These are phyloP conservation scores for Aspergillus cejpii DNA, from an alignment of 2,329 filamentous ascomycete species.

Conservation along the genomic window DNA sequence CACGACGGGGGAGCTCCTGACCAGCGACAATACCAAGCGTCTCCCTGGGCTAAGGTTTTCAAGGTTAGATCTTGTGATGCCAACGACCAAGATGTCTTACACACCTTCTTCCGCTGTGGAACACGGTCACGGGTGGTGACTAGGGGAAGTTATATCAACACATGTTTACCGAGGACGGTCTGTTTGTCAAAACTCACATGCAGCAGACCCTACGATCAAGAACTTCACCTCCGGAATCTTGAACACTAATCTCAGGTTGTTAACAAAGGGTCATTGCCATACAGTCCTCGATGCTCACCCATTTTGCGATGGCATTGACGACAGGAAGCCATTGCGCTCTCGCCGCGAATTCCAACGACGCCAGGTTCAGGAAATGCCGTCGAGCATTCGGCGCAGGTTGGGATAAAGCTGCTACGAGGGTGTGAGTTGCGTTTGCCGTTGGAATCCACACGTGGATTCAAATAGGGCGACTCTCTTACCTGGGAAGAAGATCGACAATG, in stretches of 20 bases:
- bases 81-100: slow-evolving; percentile 4
- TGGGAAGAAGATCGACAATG: slow-evolving; percentile 67
- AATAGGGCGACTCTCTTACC: slow-evolving; percentile 40
- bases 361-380: slow-evolving; percentile 56
- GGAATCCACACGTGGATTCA: background rate
- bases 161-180: background rate
- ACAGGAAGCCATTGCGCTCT: slow-evolving; percentile 67
- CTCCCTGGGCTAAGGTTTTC: slow-evolving; percentile 39
- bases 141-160: slow-evolving; percentile 4
- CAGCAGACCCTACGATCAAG: slow-evolving; percentile 58
- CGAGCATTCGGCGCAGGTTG: slow-evolving; percentile 71
- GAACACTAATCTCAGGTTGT: slow-evolving; percentile 46
- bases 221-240: slow-evolving; percentile 73
- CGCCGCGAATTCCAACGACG: slow-evolving; percentile 65
- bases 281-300: slow-evolving; percentile 41
- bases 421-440: slow-evolving; percentile 1
- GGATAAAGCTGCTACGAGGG: slow-evolving; percentile 61
- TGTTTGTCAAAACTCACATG: slow-evolving; percentile 31
- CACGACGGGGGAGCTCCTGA: slow-evolving; percentile 48
- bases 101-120: slow-evolving; percentile 36
- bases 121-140: slow-evolving; percentile 27
- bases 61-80: background rate
- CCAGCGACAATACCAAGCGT: slow-evolving; percentile 50
- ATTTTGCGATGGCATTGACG: slow-evolving; percentile 73
- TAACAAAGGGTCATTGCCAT: background rate